phyloP scores from a whole-genome alignment of 1,284 basidiomycete genomes.

The Naganishia sp. region DNA sequence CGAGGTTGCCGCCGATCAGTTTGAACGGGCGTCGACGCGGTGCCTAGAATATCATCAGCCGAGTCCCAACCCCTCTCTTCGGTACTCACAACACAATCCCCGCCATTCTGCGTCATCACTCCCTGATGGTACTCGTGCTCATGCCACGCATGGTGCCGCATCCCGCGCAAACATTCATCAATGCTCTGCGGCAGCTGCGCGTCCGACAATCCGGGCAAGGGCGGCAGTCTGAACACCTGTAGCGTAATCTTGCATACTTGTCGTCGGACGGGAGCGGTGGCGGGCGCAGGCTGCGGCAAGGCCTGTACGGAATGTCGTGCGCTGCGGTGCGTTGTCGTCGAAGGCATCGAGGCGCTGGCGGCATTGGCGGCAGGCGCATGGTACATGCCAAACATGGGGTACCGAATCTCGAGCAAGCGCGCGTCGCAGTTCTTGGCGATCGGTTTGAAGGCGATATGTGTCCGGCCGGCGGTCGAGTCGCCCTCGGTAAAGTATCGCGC shows the following conservation, averaged over 20 bases:
- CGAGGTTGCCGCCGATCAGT: constrained; percentile 78
- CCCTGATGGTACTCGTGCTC: constrained; percentile 88
- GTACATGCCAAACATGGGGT: constrained; percentile 70
- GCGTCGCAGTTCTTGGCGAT: constrained; percentile 77
- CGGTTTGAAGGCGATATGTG: constrained; percentile 82
- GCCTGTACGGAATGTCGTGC: constrained; percentile 31
- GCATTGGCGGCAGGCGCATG: constrained; percentile 23
- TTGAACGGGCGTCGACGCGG: constrained; percentile 86
- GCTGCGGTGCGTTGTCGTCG: constrained; percentile 5
- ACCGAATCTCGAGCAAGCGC: constrained; percentile 76
- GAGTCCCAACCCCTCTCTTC: background rate
- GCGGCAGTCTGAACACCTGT: constrained; percentile 85
- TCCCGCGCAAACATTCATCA: constrained; percentile 86
- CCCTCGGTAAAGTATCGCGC: constrained; percentile 77
- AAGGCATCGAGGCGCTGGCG: constrained; percentile 25
- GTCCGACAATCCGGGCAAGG: constrained; percentile 75
- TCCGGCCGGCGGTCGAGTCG: constrained; percentile 66
- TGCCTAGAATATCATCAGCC: constrained; percentile 58
- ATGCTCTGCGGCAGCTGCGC: constrained; percentile 83
- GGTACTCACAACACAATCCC: constrained; percentile 79
- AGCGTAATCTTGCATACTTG: constrained; percentile 72
- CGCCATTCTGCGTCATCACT: constrained; percentile 89
- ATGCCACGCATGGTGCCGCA: constrained; percentile 87
- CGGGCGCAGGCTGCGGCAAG: constrained; percentile 60
- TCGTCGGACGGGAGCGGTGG: constrained; percentile 53